Percentiles rank a stretch among this genome's conserved stretches.
Evolutionary conservation across 176 grass and related monocot species (phyloP).

Genomic region (Panicum miliaceum): DNA sequence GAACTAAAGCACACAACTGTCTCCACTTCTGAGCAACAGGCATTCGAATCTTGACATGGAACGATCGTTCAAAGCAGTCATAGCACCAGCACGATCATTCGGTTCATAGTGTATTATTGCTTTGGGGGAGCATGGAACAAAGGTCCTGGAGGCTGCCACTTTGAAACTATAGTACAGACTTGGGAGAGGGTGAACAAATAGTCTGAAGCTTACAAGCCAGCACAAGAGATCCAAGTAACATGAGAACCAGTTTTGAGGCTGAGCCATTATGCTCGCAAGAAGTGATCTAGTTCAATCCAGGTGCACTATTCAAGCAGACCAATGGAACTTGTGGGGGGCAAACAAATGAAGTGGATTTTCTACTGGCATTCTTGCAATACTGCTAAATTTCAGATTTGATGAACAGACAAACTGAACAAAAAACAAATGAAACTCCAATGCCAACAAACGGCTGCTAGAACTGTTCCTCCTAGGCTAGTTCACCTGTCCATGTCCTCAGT

Average conservation of each 20-base stretch:
- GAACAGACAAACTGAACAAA: not conserved
- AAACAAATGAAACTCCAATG: not conserved
- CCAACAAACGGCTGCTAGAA: not conserved
- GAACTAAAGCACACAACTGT: too few relatives aligned
- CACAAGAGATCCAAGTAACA: too few relatives aligned
- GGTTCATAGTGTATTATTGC: too few relatives aligned
- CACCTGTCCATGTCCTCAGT: not conserved
- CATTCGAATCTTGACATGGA: too few relatives aligned
- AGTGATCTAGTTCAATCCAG: not conserved
- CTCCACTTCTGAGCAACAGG: too few relatives aligned
- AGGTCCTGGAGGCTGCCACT: too few relatives aligned
- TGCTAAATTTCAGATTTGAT: slow-evolving; percentile 27
- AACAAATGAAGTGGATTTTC: not conserved
- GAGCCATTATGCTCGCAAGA: not conserved
- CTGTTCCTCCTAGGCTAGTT: not conserved
- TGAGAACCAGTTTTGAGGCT: not conserved
- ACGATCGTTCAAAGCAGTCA: too few relatives aligned
- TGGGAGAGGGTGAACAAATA: not conserved
- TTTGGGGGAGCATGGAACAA: too few relatives aligned
- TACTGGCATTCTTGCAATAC: not conserved
- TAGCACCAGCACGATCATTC: too few relatives aligned
- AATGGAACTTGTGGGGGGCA: not conserved
- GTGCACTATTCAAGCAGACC: not conserved
- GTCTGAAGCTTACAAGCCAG: not conserved
- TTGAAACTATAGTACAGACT: too few relatives aligned